These are phyloP conservation scores for Kwoniella europaea DNA, from an alignment of 768 basidiomycete species.

Conservation along the genomic window DNA sequence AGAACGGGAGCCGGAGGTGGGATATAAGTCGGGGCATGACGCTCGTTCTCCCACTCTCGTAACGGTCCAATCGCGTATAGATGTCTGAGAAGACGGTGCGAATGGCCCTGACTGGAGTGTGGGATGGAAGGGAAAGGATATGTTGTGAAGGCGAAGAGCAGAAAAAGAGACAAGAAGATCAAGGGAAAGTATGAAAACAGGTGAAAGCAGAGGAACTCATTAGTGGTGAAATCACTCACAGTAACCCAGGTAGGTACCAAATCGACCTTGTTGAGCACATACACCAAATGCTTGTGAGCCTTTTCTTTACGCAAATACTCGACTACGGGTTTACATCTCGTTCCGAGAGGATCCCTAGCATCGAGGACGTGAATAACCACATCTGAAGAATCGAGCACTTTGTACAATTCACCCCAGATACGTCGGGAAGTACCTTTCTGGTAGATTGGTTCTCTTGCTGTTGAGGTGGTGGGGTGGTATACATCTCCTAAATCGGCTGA, in stretches of 20 bases:
- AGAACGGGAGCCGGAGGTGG: conserved; percentile 45
- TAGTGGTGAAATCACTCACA: conserved; percentile 63
- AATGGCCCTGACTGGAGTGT: conserved; percentile 62
- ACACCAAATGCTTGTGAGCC: conserved; percentile 93
- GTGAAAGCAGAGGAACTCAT: not conserved
- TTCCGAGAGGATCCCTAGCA: conserved; percentile 92
- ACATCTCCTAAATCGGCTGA: conserved; percentile 33
- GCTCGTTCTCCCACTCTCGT: conserved; percentile 64
- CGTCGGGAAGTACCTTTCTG: conserved; percentile 92
- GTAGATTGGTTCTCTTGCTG: conserved; percentile 83
- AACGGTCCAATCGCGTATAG: conserved; percentile 59
- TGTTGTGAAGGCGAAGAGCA: conserved; percentile 16
- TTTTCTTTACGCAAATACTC: conserved; percentile 95
- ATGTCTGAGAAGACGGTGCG: conserved; percentile 37
- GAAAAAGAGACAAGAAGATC: not conserved
- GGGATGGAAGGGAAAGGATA: conserved; percentile 40
- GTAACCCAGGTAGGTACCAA: conserved; percentile 99
- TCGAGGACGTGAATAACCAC: conserved; percentile 94
- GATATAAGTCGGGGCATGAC: conserved; percentile 49
- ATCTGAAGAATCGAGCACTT: conserved; percentile 98
- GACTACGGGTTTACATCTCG: conserved; percentile 89
- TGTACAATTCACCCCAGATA: conserved; percentile 98
- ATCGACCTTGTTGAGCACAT: conserved; percentile 98
- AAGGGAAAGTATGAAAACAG: not conserved
- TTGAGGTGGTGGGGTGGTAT: conserved; percentile 53